Evolutionary conservation across 1,139 yeast genomes (phyloP).

Genomic region (Zygoascus meyerae): DNA sequence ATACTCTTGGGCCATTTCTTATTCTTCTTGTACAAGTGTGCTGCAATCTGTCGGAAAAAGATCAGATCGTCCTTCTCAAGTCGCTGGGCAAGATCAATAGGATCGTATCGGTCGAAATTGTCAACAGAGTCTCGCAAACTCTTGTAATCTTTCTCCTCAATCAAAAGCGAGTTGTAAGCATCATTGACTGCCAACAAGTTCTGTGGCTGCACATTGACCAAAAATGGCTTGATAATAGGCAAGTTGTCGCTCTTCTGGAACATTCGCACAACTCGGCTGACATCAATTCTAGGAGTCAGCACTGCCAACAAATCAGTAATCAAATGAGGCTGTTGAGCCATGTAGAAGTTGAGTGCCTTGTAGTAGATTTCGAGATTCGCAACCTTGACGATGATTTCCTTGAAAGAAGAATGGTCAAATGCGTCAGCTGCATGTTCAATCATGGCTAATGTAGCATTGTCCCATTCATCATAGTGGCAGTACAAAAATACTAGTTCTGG

Average conservation of each 20-base stretch:
- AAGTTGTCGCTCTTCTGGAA: conserved; percentile 93
- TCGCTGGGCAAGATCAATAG: conserved; percentile 85
- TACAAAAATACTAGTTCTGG: conserved; percentile 93
- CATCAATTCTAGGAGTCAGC: conserved; percentile 85
- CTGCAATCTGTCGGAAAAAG: conserved; percentile 94
- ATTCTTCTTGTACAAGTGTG: conserved; percentile 86
- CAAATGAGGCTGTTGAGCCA: conserved; percentile 86
- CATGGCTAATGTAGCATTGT: conserved; percentile 96
- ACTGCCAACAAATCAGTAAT: conserved; percentile 81
- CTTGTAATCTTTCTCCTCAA: conserved; percentile 95
- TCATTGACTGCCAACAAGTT: conserved; percentile 87
- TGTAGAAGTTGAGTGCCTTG: conserved; percentile 92
- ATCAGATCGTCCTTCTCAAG: conserved; percentile 86
- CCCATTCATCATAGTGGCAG: conserved; percentile 99
- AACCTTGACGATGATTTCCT: conserved; percentile 90
- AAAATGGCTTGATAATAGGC: conserved; percentile 92
- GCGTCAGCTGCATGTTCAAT: conserved; percentile 92
- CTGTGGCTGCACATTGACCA: conserved; percentile 84
- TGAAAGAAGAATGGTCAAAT: conserved; percentile 89
- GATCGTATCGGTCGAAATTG: conserved; percentile 84
- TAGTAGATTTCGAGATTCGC: conserved; percentile 94
- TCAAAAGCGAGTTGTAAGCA: conserved; percentile 91
- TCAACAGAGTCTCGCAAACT: conserved; percentile 84
- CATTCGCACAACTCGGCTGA: conserved; percentile 91
- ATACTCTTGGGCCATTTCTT: conserved; percentile 91